A percentile compares a stretch with the other conserved stretches of the same genome.
Evolutionary conservation across 768 basidiomycete species (phyloP).

Genomic region (Clitopilus hobsonii): DNA sequence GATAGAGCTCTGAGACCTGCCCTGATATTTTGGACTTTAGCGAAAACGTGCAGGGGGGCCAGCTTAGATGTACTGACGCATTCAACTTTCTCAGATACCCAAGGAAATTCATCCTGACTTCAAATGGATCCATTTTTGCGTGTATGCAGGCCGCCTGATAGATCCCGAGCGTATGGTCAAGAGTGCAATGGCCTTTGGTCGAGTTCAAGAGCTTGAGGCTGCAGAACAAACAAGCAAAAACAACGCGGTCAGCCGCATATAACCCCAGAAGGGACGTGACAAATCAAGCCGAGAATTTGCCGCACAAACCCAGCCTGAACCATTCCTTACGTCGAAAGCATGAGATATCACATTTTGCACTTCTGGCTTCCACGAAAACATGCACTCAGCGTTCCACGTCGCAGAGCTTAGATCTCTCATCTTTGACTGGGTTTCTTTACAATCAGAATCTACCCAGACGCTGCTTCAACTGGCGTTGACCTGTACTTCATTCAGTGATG

Average conservation of each 20-base stretch:
- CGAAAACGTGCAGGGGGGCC: constrained; percentile 3
- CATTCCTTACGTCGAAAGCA: too few species aligned
- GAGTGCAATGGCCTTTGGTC: too few species aligned
- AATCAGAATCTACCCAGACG: not conserved
- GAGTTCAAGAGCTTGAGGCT: too few species aligned
- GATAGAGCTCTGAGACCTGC: constrained; percentile 81
- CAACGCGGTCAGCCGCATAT: too few species aligned
- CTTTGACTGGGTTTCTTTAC: not conserved
- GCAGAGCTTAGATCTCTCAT: not conserved
- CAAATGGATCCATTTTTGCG: constrained; percentile 54
- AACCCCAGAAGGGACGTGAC: too few species aligned
- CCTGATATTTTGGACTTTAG: constrained; percentile 19
- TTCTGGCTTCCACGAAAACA: too few species aligned
- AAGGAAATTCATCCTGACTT: constrained; percentile 74
- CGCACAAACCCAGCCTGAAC: too few species aligned
- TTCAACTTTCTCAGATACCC: constrained; percentile 56
- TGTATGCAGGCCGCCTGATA: too few species aligned
- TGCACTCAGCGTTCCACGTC: not conserved
- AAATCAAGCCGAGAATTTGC: not conserved
- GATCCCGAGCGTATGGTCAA: too few species aligned
- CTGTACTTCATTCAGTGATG: not conserved
- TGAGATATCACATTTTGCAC: too few species aligned
- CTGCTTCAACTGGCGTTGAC: not conserved
- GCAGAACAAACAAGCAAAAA: too few species aligned
- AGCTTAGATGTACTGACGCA: constrained; percentile 41